Conservation (phyloP, 164 flowering plant species). For the Akebia trifoliata region DNA sequence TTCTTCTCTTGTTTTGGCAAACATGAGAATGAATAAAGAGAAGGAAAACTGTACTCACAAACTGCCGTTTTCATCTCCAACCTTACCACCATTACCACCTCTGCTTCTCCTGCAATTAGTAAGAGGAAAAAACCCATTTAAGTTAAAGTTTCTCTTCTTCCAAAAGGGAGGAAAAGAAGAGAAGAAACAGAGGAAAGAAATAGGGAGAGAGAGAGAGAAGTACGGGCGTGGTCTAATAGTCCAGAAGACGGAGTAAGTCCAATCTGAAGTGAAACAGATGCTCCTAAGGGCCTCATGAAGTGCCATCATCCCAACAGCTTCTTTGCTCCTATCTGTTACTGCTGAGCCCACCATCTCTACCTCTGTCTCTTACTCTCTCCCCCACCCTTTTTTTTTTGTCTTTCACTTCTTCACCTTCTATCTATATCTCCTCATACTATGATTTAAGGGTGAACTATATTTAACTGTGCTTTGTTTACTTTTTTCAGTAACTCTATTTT, state of each 20-base stretch:
- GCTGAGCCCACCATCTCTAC: conserved; percentile 90
- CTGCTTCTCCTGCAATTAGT: conserved; percentile 66
- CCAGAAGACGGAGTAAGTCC: conserved; percentile 99
- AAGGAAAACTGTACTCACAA: conserved; percentile 47
- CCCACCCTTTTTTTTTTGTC: too few relatives aligned
- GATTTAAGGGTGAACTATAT: too few relatives aligned
- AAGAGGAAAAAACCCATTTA: conserved; percentile 19
- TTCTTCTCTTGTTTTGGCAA: too few relatives aligned
- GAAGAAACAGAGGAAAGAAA: background rate
- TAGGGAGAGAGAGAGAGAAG: conserved; percentile 9
- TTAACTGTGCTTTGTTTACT: too few relatives aligned
- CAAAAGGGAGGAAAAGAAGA: conserved; percentile 6
- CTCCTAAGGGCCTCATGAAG: conserved; percentile 96
- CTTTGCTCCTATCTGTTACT: conserved; percentile 87
- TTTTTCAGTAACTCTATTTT: too few relatives aligned
- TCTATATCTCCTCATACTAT: too few relatives aligned
- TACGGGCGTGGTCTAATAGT: conserved; percentile 93
- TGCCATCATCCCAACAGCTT: conserved; percentile 99
- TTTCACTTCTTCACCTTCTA: too few relatives aligned
- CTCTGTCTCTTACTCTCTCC: conserved; percentile 14
- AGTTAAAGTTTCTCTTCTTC: too few relatives aligned
- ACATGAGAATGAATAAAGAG: too few relatives aligned
- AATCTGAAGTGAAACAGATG: conserved; percentile 88
- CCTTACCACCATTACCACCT: conserved; percentile 96
- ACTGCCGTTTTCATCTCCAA: conserved; percentile 82